Percentiles rank a stretch among this genome's conserved stretches.
These are phyloP conservation scores for Corynascus novoguineensis DNA, from an alignment of 495 filamentous ascomycete genomes.

Conservation along the genomic window DNA sequence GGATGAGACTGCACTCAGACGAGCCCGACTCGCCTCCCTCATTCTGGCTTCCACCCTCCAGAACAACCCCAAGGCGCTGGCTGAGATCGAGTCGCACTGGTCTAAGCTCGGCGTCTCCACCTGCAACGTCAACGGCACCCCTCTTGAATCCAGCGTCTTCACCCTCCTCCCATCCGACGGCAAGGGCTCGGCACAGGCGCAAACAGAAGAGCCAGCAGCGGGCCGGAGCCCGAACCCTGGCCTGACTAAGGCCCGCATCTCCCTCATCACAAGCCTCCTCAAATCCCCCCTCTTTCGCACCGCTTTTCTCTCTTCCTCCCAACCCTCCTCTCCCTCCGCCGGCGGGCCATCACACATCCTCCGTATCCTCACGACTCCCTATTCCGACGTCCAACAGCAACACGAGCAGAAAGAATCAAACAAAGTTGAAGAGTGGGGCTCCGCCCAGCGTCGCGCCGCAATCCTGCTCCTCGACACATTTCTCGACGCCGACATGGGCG, in stretches of 20 bases:
- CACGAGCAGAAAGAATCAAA: constrained; percentile 11
- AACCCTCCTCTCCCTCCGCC: constrained; percentile 13
- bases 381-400: too few relatives aligned
- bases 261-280: constrained; percentile 39
- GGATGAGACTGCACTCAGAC: constrained; percentile 15
- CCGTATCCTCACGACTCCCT: constrained; percentile 38
- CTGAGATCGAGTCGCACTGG: constrained; percentile 41
- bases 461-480: constrained; percentile 55
- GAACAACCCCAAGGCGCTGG: constrained; percentile 59
- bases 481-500: constrained; percentile 55
- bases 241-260: constrained; percentile 35
- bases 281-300: constrained; percentile 40
- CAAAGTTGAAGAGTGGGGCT: constrained; percentile 32
- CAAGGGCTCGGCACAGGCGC: not conserved
- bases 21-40: constrained; percentile 45
- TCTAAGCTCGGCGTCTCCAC: constrained; percentile 18
- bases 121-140: constrained; percentile 17
- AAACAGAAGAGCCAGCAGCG: not conserved
- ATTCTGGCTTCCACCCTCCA: constrained; percentile 51
- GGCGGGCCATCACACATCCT: constrained; percentile 45
- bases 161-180: constrained; percentile 27
- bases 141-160: constrained; percentile 18
- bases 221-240: constrained; percentile 15
- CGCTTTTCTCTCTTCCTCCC: constrained; percentile 44
- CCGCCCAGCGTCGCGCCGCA: constrained; percentile 39